Percentiles rank a stretch among this genome's conserved stretches.
Conservation (phyloP, 768 basidiomycete species). For the Grammothele lineata region DNA sequence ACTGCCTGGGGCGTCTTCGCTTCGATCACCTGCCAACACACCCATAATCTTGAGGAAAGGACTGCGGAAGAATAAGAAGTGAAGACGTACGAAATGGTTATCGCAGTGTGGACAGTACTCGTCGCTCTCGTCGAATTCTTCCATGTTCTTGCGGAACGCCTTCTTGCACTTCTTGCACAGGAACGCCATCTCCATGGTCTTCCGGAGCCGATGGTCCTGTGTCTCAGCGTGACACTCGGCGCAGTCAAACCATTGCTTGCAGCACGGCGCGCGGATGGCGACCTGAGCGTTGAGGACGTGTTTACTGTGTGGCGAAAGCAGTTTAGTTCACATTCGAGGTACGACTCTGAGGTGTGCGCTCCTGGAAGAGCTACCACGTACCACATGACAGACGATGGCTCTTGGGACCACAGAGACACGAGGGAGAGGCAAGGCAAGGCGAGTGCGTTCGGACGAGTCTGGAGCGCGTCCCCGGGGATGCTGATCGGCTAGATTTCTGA, state of each 20-base stretch:
- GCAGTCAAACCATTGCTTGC: slow-evolving; percentile 98
- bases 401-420: too few species aligned
- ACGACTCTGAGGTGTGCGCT: background rate
- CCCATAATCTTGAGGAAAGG: too few species aligned
- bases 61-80: too few species aligned
- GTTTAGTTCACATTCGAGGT: background rate
- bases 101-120: slow-evolving; percentile 99
- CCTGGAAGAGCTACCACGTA: slow-evolving; percentile 1
- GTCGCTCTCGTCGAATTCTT: slow-evolving; percentile 88
- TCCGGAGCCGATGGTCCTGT: slow-evolving; percentile 66
- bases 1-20: slow-evolving; percentile 88
- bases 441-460: too few species aligned
- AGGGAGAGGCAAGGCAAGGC: background rate
- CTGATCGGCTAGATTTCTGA: too few species aligned
- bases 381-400: background rate
- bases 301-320: slow-evolving; percentile 52
- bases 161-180: slow-evolving; percentile 91
- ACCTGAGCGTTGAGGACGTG: slow-evolving; percentile 97
- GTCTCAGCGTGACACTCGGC: slow-evolving; percentile 90
- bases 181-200: slow-evolving; percentile 82
- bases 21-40: slow-evolving; percentile 69
- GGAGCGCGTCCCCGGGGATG: too few species aligned
- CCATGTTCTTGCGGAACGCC: slow-evolving; percentile 96
- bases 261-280: slow-evolving; percentile 93
- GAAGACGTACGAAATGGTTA: slow-evolving; percentile 83